Percentiles rank a stretch among this genome's conserved stretches.
These are phyloP conservation scores for Lactifluus pinguis DNA, from an alignment of 768 basidiomycete species.

Conservation along the genomic window DNA sequence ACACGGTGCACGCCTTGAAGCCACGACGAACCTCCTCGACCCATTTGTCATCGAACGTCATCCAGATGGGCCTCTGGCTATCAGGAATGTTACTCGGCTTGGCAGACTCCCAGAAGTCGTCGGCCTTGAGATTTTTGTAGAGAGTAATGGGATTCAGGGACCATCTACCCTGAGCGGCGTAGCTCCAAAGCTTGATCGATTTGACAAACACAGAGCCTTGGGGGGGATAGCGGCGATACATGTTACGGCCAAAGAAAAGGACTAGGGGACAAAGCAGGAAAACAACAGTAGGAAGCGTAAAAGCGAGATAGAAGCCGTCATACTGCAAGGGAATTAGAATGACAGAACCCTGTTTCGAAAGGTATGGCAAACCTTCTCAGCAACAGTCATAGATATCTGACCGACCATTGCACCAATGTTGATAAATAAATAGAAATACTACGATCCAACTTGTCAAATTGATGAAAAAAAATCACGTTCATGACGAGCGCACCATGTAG, in stretches of 20 bases:
- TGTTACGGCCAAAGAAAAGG: constrained; percentile 30
- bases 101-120: constrained; percentile 67
- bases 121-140: constrained; percentile 39
- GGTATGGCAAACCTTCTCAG: constrained; percentile 16
- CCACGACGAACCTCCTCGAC: constrained; percentile 70
- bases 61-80: constrained; percentile 46
- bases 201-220: constrained; percentile 32
- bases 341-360: neutral
- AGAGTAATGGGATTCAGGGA: constrained; percentile 31
- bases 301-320: constrained; percentile 35
- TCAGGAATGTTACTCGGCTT: constrained; percentile 50
- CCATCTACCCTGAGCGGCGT: constrained; percentile 27
- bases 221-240: constrained; percentile 31
- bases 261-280: constrained; percentile 33
- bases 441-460: neutral
- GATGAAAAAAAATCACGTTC: no score
- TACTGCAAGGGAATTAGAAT: constrained; percentile 20
- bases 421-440: constrained; percentile 22
- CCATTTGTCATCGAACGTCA: constrained; percentile 72
- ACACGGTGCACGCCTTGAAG: constrained; percentile 60
- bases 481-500: constrained; percentile 25
- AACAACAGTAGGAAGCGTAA: constrained; percentile 30
- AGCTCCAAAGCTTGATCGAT: constrained; percentile 25
- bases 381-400: constrained; percentile 19
- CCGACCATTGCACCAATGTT: constrained; percentile 19